Percentiles rank a stretch among this genome's conserved stretches.
phyloP scores from a whole-genome alignment of 306 rosid genomes.

The Cucurbita pepo region DNA sequence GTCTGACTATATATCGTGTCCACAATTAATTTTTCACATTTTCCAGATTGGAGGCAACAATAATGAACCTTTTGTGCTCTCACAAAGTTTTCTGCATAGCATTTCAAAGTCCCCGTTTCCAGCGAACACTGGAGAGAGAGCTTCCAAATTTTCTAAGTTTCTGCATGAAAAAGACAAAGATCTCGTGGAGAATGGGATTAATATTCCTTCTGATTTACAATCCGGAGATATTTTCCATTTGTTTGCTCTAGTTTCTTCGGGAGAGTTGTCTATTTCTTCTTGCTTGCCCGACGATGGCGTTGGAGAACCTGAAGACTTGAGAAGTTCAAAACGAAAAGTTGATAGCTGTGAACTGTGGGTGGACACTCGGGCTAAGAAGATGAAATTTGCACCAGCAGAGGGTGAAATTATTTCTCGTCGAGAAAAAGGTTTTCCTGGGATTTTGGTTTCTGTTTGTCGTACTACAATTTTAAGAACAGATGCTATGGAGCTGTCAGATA shows the following conservation, averaged over 20 bases:
- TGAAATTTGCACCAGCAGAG: slow-evolving; percentile 45
- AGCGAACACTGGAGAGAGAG: slow-evolving; percentile 48
- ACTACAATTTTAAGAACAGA: slow-evolving; percentile 35
- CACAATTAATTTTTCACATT: slow-evolving; percentile 5
- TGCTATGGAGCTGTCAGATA: slow-evolving; percentile 37
- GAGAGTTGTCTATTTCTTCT: slow-evolving; percentile 58
- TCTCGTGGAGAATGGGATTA: slow-evolving; percentile 36
- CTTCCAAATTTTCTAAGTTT: slow-evolving; percentile 48
- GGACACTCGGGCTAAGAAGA: slow-evolving; percentile 40
- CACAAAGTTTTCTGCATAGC: slow-evolving; percentile 58
- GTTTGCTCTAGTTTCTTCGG: slow-evolving; percentile 65
- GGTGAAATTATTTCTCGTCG: slow-evolving; percentile 89
- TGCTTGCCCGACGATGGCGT: slow-evolving; percentile 70
- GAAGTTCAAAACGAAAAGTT: slow-evolving; percentile 57
- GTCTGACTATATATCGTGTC: not conserved
- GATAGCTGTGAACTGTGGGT: slow-evolving; percentile 34
- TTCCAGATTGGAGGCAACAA: slow-evolving; percentile 66
- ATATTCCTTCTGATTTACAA: slow-evolving; percentile 57
- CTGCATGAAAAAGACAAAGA: slow-evolving; percentile 47
- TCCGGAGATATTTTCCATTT: slow-evolving; percentile 74
- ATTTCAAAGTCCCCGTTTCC: slow-evolving; percentile 79
- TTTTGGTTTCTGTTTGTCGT: slow-evolving; percentile 30
- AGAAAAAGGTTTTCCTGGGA: slow-evolving; percentile 93
- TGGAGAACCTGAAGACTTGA: slow-evolving; percentile 77
- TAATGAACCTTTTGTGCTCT: slow-evolving; percentile 55